These are phyloP conservation scores for Rhododendron mucronatum DNA, from an alignment of 148 eudicot genomes.

Conservation along the genomic window DNA sequence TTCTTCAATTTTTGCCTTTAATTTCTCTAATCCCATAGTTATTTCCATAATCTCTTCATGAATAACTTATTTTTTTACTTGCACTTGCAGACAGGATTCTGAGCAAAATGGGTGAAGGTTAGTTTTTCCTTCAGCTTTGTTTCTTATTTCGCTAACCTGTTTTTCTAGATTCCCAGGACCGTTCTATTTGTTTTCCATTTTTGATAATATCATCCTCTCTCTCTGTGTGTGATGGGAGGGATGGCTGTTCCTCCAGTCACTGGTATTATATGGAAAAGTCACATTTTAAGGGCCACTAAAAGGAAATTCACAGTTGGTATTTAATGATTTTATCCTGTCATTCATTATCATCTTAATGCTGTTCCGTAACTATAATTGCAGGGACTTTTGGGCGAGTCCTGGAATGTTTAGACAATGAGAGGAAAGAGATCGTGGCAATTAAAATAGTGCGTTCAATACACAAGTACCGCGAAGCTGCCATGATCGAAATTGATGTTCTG, in stretches of 20 bases:
- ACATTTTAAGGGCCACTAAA: background rate
- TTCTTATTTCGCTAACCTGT: background rate
- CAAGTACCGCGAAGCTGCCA: slow-evolving; percentile 61
- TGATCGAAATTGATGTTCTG: slow-evolving; percentile 55
- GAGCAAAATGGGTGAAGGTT: slow-evolving; percentile 66
- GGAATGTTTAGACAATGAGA: slow-evolving; percentile 53
- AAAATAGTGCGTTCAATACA: slow-evolving; percentile 50
- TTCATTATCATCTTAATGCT: background rate
- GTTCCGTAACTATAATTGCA: slow-evolving; percentile 11
- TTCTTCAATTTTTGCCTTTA: background rate
- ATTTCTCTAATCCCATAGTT: background rate
- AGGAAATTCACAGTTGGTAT: no score
- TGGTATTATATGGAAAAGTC: background rate
- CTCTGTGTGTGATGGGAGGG: background rate
- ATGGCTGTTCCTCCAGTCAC: background rate
- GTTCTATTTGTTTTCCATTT: background rate
- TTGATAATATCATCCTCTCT: background rate
- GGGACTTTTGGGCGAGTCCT: slow-evolving; percentile 60
- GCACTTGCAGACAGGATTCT: slow-evolving; percentile 43
- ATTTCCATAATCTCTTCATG: background rate
- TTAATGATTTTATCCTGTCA: background rate
- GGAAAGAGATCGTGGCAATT: slow-evolving; percentile 52
- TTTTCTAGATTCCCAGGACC: background rate
- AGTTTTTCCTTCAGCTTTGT: slow-evolving; percentile 12
- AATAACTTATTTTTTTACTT: background rate